These are phyloP conservation scores for Isabelozyma pseudorhagii DNA, from an alignment of 805 yeast species.

Conservation along the genomic window DNA sequence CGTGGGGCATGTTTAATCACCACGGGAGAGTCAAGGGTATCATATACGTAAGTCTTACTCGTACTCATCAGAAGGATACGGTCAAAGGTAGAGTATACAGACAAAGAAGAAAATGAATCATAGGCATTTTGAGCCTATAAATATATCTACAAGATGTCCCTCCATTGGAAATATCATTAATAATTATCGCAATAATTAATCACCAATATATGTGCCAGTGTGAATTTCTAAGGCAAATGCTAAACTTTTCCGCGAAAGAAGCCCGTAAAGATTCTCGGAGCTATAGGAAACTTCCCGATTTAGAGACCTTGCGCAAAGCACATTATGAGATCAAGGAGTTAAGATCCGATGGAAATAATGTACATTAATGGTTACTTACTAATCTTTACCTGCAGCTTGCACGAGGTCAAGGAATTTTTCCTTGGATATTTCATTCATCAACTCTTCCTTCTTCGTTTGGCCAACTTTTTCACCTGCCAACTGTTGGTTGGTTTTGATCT, in stretches of 20 bases:
- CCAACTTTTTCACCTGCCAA: conserved; percentile 44
- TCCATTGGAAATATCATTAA: too few species aligned
- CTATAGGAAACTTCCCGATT: not conserved
- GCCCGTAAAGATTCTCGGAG: not conserved
- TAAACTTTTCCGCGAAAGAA: not conserved
- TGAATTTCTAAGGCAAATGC: not conserved
- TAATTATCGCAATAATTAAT: too few species aligned
- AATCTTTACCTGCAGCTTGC: conserved; percentile 62
- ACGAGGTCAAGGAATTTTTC: conserved; percentile 88
- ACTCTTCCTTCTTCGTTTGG: conserved; percentile 51
- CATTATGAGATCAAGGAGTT: too few species aligned
- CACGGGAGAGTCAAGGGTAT: not conserved
- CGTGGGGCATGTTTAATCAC: not conserved
- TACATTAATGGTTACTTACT: too few species aligned
- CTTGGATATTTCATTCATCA: conserved; percentile 77
- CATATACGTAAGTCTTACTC: not conserved
- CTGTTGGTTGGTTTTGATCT: conserved; percentile 55
- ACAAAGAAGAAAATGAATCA: too few species aligned
- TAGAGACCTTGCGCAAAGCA: too few species aligned
- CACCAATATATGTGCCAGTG: too few species aligned
- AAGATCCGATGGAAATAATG: too few species aligned
- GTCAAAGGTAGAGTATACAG: too few species aligned
- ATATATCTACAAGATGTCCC: too few species aligned
- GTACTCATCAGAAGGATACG: not conserved
- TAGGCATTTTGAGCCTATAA: too few species aligned